Base-by-base conservation (phyloP, 2,329 filamentous ascomycete species). In the Cladosporium velox region DNA sequence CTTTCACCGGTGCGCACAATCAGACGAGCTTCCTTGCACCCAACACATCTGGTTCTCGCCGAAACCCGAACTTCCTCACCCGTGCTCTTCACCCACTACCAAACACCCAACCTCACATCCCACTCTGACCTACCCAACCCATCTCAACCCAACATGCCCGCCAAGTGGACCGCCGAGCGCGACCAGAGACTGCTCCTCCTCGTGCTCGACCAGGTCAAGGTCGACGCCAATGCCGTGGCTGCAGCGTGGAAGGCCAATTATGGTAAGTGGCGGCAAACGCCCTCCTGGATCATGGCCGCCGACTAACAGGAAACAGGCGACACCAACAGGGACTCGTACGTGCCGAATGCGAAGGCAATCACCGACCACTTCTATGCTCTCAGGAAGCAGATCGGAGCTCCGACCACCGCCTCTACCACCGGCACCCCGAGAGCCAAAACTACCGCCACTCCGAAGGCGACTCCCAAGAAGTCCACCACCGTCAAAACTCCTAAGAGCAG, bases 161-260 rank as follows among this genome's bases (percentile, higher is more conserved):
- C 57, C 12, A 67, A 49, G 34, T 74, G 73, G 73, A 72, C 66
- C 18, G 28, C 70, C 8, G 69, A 69, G 8, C 67, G 68, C 24
- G 67, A 75, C 49, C 66, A 73, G 67, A 65, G 67, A n/a, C 62
- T 74, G 1, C 55, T 74, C 52, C 67, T 74, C n/a, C 67, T 73
- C 5, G 41, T 72, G 32, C 51, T 73, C 65, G 55, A 68, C 5
- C 52, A 64, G 2, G 26, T 69, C 32, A 69, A 70, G n/a, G 41
- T 70, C 64, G 63, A 72, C 47, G 64, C 47, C 58, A 32, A 71
- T 0, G 59, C 57, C 2, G 51, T 59, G 3, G 51, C 51, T 11
- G 61, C 54, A 0, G 63, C 52, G 7, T 74, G 70, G 69, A 58
- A 65, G 7, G 57, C 55, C 24, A 59, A 64, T 4, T 73, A 71